Conservation (phyloP, 2,329 filamentous ascomycete genomes). For the Sporothrix schenckii region DNA sequence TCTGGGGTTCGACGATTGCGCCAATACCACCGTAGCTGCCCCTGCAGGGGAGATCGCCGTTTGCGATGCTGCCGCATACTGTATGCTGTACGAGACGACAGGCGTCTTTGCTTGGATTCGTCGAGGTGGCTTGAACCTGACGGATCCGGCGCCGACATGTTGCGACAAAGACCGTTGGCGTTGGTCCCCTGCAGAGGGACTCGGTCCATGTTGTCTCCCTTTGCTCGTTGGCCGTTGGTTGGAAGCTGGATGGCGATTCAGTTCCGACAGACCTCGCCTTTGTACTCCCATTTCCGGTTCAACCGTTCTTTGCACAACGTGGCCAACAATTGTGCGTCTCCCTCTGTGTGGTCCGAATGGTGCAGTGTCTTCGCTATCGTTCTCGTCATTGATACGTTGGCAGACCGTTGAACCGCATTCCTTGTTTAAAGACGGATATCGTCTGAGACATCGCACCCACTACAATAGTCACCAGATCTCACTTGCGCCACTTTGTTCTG, state of each 20-base stretch:
- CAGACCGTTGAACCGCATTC: background rate
- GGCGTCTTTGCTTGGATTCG: background rate
- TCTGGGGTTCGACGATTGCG: background rate
- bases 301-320: background rate
- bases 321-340: background rate
- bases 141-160: constrained; percentile 5
- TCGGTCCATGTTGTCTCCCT: background rate
- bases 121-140: background rate
- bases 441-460: background rate
- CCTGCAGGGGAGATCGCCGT: constrained; percentile 12
- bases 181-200: background rate
- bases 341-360: background rate
- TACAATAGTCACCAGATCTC: constrained; percentile 5
- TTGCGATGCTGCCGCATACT: constrained; percentile 15
- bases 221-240: constrained; percentile 20
- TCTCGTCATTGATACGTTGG: background rate
- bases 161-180: background rate
- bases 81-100: background rate
- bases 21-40: constrained; percentile 1
- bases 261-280: background rate
- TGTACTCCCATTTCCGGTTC: background rate
- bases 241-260: background rate
- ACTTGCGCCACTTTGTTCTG: background rate
- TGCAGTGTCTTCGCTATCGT: background rate
- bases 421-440: background rate